A percentile compares a stretch with the other conserved stretches of the same genome.
Conservation (phyloP, 2,329 filamentous ascomycete species). For the Epicoccum nigrum region DNA sequence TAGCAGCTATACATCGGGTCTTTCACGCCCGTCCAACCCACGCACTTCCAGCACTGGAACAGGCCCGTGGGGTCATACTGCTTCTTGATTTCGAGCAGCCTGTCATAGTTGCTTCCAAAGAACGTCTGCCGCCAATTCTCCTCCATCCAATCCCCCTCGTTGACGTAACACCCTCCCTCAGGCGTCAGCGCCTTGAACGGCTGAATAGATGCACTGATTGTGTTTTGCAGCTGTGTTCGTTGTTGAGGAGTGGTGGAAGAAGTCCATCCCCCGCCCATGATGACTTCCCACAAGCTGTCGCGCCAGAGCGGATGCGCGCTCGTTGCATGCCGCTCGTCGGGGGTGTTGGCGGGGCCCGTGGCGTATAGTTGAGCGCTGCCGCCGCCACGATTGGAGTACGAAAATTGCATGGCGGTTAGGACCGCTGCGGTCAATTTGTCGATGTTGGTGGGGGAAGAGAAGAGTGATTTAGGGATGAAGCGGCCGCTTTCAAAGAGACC, state of each 20-base stretch:
- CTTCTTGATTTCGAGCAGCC: constrained; percentile 36
- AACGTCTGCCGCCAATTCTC: constrained; percentile 45
- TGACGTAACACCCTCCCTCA: constrained; percentile 45
- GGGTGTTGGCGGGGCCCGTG: constrained; percentile 41
- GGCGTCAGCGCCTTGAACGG: constrained; percentile 44
- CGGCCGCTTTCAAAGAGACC: constrained; percentile 43
- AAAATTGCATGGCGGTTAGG: constrained; percentile 41
- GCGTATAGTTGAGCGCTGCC: constrained; percentile 45
- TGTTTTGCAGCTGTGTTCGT: constrained; percentile 37
- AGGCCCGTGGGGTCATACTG: constrained; percentile 39
- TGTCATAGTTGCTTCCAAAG: constrained; percentile 42
- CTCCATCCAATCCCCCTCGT: constrained; percentile 46
- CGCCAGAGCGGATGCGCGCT: constrained; percentile 43
- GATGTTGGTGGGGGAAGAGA: constrained; percentile 24
- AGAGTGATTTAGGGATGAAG: constrained; percentile 41
- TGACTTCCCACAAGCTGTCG: constrained; percentile 42
- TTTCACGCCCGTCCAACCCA: constrained; percentile 44
- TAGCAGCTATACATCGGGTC: constrained; percentile 44
- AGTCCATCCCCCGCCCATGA: constrained; percentile 43
- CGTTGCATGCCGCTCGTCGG: constrained; percentile 37
- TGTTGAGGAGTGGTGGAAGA: constrained; percentile 21
- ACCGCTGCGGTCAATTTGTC: constrained; percentile 40
- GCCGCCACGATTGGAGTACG: constrained; percentile 31
- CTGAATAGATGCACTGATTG: constrained; percentile 38
- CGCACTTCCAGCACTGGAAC: constrained; percentile 48